phyloP scores from a whole-genome alignment of 1,284 basidiomycete genomes.

The Rhodotorula glutinis region DNA sequence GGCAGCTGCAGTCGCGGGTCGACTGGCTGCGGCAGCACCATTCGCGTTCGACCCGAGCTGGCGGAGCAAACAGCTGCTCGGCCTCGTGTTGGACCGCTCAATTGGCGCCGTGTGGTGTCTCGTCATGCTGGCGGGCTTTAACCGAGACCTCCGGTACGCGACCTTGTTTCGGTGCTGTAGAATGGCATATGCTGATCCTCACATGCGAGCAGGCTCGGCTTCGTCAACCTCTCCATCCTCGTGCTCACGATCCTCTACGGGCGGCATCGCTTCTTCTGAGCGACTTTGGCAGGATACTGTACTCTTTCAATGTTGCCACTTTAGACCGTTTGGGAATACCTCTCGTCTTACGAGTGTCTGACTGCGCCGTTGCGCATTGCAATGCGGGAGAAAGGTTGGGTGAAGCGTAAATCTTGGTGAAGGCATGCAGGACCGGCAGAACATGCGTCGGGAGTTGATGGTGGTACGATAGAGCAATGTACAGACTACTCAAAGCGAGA shows the following conservation, averaged over 20 bases:
- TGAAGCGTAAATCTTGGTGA: too few relatives aligned
- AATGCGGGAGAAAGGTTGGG: too few relatives aligned
- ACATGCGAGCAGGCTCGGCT: slow-evolving; percentile 13
- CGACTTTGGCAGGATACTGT: background rate
- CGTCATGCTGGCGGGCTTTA: slow-evolving; percentile 68
- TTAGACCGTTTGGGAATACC: too few relatives aligned
- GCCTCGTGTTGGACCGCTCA: slow-evolving; percentile 64
- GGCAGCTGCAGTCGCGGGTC: slow-evolving; percentile 37
- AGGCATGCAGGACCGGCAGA: too few relatives aligned
- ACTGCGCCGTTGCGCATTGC: too few relatives aligned
- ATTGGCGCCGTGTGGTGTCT: slow-evolving; percentile 73
- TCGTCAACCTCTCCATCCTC: slow-evolving; percentile 14
- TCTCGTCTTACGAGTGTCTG: too few relatives aligned
- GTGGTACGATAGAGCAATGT: too few relatives aligned
- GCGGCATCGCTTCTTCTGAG: background rate
- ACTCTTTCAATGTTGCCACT: background rate
- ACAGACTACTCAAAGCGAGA: too few relatives aligned
- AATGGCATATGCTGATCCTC: background rate
- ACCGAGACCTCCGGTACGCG: slow-evolving; percentile 52
- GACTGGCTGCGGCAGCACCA: slow-evolving; percentile 53
- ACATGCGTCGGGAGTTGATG: too few relatives aligned
- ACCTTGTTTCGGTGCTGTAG: background rate
- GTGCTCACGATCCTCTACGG: slow-evolving; percentile 6
- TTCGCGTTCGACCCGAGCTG: slow-evolving; percentile 48
- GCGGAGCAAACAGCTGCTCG: slow-evolving; percentile 60